Evolutionary conservation across 202 grass and related monocot species (phyloP).

Genomic region (Saccharum hybrid): DNA sequence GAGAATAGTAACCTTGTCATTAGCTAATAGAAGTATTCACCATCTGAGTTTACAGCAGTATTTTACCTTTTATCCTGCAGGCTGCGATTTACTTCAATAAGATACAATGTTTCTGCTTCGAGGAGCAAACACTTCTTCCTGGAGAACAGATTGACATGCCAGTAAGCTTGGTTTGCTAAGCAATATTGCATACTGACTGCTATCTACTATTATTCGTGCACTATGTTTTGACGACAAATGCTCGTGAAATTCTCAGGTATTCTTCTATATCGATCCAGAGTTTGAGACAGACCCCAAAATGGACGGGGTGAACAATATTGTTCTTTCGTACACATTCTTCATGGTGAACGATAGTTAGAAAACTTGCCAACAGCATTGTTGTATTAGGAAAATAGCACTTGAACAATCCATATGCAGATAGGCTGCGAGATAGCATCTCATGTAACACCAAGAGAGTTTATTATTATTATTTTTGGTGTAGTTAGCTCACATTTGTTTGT

Average conservation of each 20-base stretch:
- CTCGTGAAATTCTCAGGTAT: conserved; percentile 60
- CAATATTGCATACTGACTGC: not conserved
- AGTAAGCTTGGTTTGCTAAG: conserved; percentile 51
- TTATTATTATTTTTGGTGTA: not conserved
- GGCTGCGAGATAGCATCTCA: not conserved
- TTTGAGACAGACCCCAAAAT: conserved; percentile 97
- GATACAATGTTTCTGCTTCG: conserved; percentile 98
- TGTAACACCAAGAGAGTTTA: conserved; percentile 26
- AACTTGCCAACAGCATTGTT: not conserved
- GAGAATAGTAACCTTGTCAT: not conserved
- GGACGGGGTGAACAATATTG: conserved; percentile 91
- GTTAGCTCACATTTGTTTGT: conserved; percentile 5
- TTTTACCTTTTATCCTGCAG: conserved; percentile 42
- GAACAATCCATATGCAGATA: not conserved
- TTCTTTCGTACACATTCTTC: conserved; percentile 98
- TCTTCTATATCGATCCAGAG: conserved; percentile 97
- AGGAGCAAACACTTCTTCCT: conserved; percentile 95
- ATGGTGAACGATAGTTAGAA: conserved; percentile 81
- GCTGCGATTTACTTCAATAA: conserved; percentile 97
- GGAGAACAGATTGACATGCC: conserved; percentile 99
- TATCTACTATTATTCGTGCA: not conserved
- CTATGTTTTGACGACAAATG: not conserved
- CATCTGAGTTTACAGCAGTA: not conserved
- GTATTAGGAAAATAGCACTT: not conserved
- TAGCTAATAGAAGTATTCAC: not conserved